A percentile compares a stretch with the other conserved stretches of the same genome.
Conservation (phyloP, 192 early-diverging fungal species). For the Helicostylum pulchrum region DNA sequence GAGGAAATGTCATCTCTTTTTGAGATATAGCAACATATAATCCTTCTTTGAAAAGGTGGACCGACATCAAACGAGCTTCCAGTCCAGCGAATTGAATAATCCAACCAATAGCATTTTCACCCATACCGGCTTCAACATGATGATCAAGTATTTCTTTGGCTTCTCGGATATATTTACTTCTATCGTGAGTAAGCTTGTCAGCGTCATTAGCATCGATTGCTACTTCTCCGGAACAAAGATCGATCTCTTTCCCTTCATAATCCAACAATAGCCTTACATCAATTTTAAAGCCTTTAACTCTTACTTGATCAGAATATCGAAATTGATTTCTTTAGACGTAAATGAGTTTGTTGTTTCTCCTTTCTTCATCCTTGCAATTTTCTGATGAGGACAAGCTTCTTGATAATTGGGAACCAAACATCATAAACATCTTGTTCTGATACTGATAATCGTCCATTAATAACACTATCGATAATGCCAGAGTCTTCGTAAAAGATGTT, state of each 20-base stretch:
- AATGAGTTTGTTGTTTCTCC: not conserved
- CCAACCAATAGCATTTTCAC: not conserved
- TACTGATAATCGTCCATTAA: not conserved
- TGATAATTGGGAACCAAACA: slow-evolving; percentile 1
- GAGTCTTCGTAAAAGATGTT: not conserved
- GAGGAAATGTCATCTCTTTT: not conserved
- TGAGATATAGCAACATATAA: not conserved
- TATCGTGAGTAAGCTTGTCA: slow-evolving; percentile 2
- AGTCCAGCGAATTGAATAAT: not conserved
- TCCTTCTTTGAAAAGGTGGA: slow-evolving; percentile 1
- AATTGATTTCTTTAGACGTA: not conserved
- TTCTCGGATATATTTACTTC: slow-evolving; percentile 4
- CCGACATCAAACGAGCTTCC: slow-evolving; percentile 1
- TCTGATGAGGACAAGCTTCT: not conserved
- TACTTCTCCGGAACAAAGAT: slow-evolving; percentile 6
- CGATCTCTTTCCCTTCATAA: not conserved
- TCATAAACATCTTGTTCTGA: slow-evolving; percentile 2
- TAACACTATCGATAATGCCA: not conserved
- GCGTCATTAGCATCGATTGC: not conserved
- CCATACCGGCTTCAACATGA: slow-evolving; percentile 1
- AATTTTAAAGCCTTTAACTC: slow-evolving; percentile 1
- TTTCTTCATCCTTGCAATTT: slow-evolving; percentile 1
- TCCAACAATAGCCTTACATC: not conserved
- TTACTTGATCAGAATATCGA: not conserved
- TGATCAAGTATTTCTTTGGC: slow-evolving; percentile 8